phyloP scores from a whole-genome alignment of 169 alveolate species.

The Plasmodium inui region DNA sequence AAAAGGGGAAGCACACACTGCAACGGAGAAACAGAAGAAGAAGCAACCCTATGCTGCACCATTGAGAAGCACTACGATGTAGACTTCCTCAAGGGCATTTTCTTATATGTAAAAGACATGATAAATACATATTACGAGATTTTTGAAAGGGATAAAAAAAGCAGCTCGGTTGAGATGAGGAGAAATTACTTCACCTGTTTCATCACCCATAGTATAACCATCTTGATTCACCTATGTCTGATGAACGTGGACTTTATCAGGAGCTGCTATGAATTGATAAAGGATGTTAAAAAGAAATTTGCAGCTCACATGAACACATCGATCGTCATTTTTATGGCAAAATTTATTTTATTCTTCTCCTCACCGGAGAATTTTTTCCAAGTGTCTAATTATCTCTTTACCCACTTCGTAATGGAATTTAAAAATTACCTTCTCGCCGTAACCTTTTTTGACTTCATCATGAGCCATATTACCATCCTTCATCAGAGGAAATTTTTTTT shows the following conservation, averaged over 20 bases:
- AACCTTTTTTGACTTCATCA: constrained; percentile 47
- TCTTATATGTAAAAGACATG: constrained; percentile 30
- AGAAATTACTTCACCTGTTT: constrained; percentile 39
- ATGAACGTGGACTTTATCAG: constrained; percentile 1
- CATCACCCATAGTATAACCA: constrained; percentile 21
- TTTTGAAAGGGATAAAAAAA: background rate
- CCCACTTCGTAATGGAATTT: constrained; percentile 12
- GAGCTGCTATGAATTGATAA: constrained; percentile 21
- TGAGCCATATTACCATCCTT: constrained; percentile 17
- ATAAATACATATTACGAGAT: constrained; percentile 6
- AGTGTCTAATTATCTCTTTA: constrained; percentile 41
- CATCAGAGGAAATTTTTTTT: constrained; percentile 30
- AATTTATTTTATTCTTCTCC: constrained; percentile 54
- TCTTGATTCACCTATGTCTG: constrained; percentile 17
- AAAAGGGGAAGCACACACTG: constrained; percentile 16
- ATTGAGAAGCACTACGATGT: constrained; percentile 23
- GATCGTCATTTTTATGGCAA: constrained; percentile 15
- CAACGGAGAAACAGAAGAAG: background rate
- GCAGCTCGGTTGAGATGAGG: background rate
- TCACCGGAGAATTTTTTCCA: constrained; percentile 12
- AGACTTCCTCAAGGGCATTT: constrained; percentile 27
- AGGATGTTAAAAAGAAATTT: constrained; percentile 18
- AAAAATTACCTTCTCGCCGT: constrained; percentile 37
- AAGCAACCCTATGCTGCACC: background rate
- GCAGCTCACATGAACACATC: constrained; percentile 11